Evolutionary conservation across 202 grass and related monocot genomes (phyloP).

Genomic region (Setaria viridis): DNA sequence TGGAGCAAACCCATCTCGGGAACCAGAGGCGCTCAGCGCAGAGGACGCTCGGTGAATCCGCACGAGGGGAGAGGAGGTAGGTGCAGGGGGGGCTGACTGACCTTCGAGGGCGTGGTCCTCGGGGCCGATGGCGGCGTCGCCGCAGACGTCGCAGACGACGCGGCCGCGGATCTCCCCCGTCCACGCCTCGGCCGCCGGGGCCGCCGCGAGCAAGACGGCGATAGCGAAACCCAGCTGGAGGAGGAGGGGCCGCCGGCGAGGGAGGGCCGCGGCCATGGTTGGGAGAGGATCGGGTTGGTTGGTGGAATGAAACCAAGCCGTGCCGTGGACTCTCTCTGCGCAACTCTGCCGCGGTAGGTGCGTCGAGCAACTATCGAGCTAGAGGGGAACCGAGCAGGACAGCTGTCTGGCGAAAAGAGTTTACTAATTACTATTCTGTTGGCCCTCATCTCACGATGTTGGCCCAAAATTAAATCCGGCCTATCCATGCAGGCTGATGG

Average conservation of each 20-base stretch:
- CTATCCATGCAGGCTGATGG: no score
- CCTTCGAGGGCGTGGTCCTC: conserved; percentile 94
- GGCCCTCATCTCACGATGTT: no score
- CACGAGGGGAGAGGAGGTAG: background rate
- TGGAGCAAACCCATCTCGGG: background rate
- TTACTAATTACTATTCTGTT: no score
- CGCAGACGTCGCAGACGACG: conserved; percentile 93
- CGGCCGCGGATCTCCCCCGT: conserved; percentile 89
- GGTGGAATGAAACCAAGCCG: background rate
- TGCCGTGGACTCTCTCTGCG: background rate
- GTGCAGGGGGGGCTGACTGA: conserved; percentile 9
- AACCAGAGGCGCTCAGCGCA: background rate
- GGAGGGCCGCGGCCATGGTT: conserved; percentile 47
- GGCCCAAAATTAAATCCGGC: no score
- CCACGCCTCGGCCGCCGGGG: conserved; percentile 65
- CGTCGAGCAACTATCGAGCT: background rate
- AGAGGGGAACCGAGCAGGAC: no score
- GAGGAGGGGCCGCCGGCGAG: conserved; percentile 23
- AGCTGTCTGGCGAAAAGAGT: no score
- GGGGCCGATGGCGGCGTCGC: conserved; percentile 75
- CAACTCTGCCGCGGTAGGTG: background rate
- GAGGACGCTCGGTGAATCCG: background rate
- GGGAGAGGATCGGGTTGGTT: background rate
- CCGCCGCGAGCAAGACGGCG: conserved; percentile 28
- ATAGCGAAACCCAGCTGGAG: conserved; percentile 29